Percentiles rank a stretch among this genome's conserved stretches.
phyloP scores from a whole-genome alignment of 441 rosid species.

The Adansonia rubrostipa region DNA sequence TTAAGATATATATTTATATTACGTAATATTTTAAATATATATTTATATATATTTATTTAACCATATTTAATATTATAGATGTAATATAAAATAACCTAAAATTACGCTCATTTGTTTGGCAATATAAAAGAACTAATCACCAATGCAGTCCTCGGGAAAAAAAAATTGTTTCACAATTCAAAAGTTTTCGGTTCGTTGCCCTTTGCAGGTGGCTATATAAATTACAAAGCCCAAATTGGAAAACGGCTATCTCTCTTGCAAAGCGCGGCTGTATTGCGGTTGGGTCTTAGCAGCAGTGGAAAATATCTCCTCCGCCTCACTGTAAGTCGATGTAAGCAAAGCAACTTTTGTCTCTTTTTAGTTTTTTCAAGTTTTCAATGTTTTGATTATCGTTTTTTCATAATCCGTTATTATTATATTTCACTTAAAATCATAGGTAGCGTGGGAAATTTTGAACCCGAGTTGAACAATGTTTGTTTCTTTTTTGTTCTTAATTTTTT shows the following conservation, averaged over 20 bases:
- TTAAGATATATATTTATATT: too few relatives aligned
- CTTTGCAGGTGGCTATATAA: background rate
- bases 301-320: background rate
- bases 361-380: background rate
- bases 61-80: too few relatives aligned
- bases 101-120: too few relatives aligned
- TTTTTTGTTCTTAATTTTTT: background rate
- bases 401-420: background rate
- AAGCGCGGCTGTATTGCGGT: background rate
- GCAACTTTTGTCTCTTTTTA: background rate
- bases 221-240: background rate
- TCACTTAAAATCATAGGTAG: background rate
- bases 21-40: too few relatives aligned
- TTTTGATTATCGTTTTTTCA: background rate
- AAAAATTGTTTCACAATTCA: background rate
- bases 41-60: too few relatives aligned
- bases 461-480: background rate
- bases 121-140: too few relatives aligned
- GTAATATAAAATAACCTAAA: too few relatives aligned
- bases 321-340: background rate
- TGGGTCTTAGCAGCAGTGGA: background rate
- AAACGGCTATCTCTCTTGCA: background rate
- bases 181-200: background rate
- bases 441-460: background rate
- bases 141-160: too few relatives aligned